Percentiles rank a stretch among this genome's conserved stretches.
Conservation (phyloP, 2,329 filamentous ascomycete species). For the Diaporthe velutina region DNA sequence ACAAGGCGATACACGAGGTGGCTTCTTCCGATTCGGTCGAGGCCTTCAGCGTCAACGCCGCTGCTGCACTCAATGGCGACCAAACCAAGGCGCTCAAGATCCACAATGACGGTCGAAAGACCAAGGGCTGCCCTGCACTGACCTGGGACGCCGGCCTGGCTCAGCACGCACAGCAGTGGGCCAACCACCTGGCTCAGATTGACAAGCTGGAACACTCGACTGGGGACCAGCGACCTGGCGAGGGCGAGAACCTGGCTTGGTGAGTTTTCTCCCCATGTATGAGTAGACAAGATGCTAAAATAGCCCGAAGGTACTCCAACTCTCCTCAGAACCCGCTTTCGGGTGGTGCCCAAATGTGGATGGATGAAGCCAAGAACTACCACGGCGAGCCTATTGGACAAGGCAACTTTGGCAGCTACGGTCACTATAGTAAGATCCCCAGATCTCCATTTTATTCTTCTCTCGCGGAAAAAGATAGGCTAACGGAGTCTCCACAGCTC, state of each 20-base stretch:
- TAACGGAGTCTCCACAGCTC: conserved; percentile 37
- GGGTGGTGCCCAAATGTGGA: conserved; percentile 49
- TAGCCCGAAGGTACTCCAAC: conserved; percentile 37
- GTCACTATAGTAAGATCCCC: conserved; percentile 49
- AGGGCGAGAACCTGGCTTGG: conserved; percentile 53
- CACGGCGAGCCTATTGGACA: conserved; percentile 50
- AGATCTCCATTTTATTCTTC: neutral
- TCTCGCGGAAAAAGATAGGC: neutral
- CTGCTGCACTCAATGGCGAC: conserved; percentile 37
- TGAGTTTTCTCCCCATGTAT: neutral
- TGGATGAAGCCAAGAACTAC: conserved; percentile 50
- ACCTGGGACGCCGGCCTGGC: conserved; percentile 47
- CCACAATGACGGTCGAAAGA: conserved; percentile 47
- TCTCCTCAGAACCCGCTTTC: conserved; percentile 41
- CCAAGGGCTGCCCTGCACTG: conserved; percentile 44
- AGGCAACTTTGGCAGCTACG: conserved; percentile 50
- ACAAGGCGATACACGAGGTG: neutral
- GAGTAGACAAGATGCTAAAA: neutral
- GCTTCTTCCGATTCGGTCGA: neutral
- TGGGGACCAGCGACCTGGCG: conserved; percentile 44
- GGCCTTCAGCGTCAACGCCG: conserved; percentile 4
- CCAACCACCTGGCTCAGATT: conserved; percentile 47
- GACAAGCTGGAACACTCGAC: conserved; percentile 48
- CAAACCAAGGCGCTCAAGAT: conserved; percentile 45
- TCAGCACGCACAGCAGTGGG: conserved; percentile 46